Evolutionary conservation across 2,329 filamentous ascomycete species (phyloP), one percentile per base, ranked within the genome.

Genomic region (Calonectria henricotiae): DNA sequence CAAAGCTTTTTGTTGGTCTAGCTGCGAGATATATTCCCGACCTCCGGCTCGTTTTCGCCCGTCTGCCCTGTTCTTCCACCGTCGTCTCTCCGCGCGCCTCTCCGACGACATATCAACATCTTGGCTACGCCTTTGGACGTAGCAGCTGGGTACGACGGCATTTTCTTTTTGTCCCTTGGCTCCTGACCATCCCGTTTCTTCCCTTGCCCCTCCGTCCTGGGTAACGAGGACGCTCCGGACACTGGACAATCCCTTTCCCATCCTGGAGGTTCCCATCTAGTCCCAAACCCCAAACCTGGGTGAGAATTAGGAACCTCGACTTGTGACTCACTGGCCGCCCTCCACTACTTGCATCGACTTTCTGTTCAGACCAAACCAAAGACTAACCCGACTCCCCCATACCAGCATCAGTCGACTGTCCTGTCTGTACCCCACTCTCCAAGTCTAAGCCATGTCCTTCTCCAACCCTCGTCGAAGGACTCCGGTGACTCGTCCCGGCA

Each of bases 391-490:
- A 77, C 73, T 78, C 68, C 74, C 66, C 75, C 74, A 71, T 73
- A 54, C 71, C 71, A 77, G 73, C 78, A 76, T 77, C 76, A 73
- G 74, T 75, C 72, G 70, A 76, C 73, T 75, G 27, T 75, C 49
- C 72, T 67, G 62, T 77, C 70, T 75, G 71, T 69, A 76, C 76
- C 76, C 78, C 76, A 78, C 77, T 77, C 71, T 68, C 39, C 75
- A 73, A 72, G 80, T 82, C 79, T 82, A 84, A 85, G 83, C 79
- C 81, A 87, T 87, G 86, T 85, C 85, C 68, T 83, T 81, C 79
- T 80, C 83, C 78, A 85, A 86, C 80, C 85, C 85, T 80, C 82
- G 82, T 77, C 82, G 85, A 80, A 84, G 85, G 80, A 81, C 83
- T 77, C 81, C 81, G 80, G 82, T 83, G 79, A 83, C 82, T 83